phyloP scores from a whole-genome alignment of 1,284 basidiomycete species.

The Marasmius fiardii region DNA sequence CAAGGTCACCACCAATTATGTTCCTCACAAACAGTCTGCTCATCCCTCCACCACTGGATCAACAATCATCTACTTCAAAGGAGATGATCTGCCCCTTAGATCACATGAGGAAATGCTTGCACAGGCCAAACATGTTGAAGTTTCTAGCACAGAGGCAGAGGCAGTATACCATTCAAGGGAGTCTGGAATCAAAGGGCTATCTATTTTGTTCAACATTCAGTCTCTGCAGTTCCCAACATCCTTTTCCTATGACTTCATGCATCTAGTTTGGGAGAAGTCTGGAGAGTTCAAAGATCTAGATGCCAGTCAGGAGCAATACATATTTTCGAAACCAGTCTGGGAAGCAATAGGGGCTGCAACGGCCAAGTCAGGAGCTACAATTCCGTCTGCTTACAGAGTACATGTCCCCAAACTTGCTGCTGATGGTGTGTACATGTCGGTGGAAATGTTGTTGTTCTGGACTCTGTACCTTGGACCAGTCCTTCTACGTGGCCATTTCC shows the following conservation, averaged over 20 bases:
- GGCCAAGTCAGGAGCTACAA: slow-evolving; percentile 21
- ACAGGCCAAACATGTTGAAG: slow-evolving; percentile 30
- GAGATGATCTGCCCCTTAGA: slow-evolving; percentile 36
- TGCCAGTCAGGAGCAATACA: slow-evolving; percentile 23
- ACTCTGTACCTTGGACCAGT: slow-evolving; percentile 35
- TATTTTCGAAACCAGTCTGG: slow-evolving; percentile 30
- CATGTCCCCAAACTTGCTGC: slow-evolving; percentile 32
- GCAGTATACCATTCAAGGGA: slow-evolving; percentile 25
- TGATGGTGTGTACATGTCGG: slow-evolving; percentile 22
- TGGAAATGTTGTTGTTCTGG: slow-evolving; percentile 36
- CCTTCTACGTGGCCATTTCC: slow-evolving; percentile 29
- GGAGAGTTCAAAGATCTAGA: slow-evolving; percentile 35
- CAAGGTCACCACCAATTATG: background rate
- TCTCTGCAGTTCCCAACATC: slow-evolving; percentile 37
- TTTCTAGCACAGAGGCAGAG: slow-evolving; percentile 19
- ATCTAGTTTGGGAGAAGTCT: slow-evolving; percentile 43
- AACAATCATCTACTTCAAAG: slow-evolving; percentile 24
- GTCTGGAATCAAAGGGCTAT: slow-evolving; percentile 42
- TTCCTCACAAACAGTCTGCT: slow-evolving; percentile 16
- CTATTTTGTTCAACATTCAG: slow-evolving; percentile 23
- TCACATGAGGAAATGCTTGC: slow-evolving; percentile 28
- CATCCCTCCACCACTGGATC: slow-evolving; percentile 8
- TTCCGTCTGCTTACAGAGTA: slow-evolving; percentile 37
- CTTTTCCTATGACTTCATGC: slow-evolving; percentile 48
- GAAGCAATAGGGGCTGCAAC: slow-evolving; percentile 33